These are phyloP conservation scores for Wickerhamiella kurtzmanii DNA, from an alignment of 805 yeast genomes.

Conservation along the genomic window DNA sequence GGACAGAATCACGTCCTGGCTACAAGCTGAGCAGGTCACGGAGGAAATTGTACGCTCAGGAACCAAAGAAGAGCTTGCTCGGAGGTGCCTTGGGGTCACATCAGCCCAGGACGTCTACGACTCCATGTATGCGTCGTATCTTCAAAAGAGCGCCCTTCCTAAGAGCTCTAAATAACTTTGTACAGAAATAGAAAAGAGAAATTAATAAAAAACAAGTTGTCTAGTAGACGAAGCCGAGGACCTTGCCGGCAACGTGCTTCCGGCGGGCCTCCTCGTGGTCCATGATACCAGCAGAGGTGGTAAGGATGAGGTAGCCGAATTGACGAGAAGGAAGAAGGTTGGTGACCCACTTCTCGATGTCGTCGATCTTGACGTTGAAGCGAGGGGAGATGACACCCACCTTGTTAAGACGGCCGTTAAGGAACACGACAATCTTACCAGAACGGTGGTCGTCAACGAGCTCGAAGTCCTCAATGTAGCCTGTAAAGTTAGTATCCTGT, in stretches of 20 bases:
- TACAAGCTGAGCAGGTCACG: conserved; percentile 1
- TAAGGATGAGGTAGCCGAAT: conserved; percentile 93
- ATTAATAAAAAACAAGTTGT: conserved; percentile 5
- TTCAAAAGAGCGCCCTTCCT: too few relatives aligned
- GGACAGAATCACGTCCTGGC: not conserved
- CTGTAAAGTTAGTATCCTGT: conserved; percentile 20
- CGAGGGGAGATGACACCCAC: conserved; percentile 98
- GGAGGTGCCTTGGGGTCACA: not conserved
- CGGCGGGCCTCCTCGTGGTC: conserved; percentile 99
- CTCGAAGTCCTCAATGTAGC: conserved; percentile 96
- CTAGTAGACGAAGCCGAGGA: conserved; percentile 95
- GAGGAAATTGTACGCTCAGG: conserved; percentile 3
- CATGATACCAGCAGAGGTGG: conserved; percentile 99
- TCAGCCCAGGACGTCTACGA: not conserved
- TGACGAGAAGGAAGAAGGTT: conserved; percentile 98
- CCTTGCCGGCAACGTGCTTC: conserved; percentile 98
- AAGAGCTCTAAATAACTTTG: too few relatives aligned
- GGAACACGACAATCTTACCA: conserved; percentile 91
- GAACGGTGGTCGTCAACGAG: conserved; percentile 98
- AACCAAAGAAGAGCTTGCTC: conserved; percentile 1
- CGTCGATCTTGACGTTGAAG: conserved; percentile 90
- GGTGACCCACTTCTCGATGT: conserved; percentile 97
- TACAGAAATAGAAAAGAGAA: not conserved
- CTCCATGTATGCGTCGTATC: not conserved
- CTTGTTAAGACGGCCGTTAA: conserved; percentile 97